Conservation (phyloP, 2,329 filamentous ascomycete genomes). For the Fusarium pininemorale region DNA sequence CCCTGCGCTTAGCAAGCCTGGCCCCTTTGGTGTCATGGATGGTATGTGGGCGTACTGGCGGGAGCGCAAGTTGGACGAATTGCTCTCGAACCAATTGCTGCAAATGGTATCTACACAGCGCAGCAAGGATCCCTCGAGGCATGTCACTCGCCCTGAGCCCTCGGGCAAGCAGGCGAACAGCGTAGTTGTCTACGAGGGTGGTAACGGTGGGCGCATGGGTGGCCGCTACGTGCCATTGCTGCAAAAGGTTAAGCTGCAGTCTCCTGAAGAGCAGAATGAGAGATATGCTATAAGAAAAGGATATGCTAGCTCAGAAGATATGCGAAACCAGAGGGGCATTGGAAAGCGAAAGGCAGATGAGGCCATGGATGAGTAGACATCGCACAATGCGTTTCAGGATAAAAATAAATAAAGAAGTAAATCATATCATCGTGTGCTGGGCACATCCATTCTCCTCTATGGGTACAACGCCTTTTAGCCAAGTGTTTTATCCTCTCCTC, state of each 20-base stretch:
- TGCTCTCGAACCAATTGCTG: constrained; percentile 79
- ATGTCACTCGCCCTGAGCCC: constrained; percentile 17
- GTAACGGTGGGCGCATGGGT: constrained; percentile 58
- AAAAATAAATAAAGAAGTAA: not conserved
- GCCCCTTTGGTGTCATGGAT: constrained; percentile 73
- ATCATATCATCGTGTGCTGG: not conserved
- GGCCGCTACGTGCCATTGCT: constrained; percentile 67
- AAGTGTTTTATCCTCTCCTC: constrained; percentile 46
- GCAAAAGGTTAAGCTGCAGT: constrained; percentile 58
- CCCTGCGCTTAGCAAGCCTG: constrained; percentile 66
- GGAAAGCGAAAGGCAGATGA: constrained; percentile 45
- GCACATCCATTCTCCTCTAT: constrained; percentile 1
- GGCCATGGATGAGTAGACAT: constrained; percentile 35
- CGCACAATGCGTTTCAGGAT: constrained; percentile 3
- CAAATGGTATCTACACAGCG: constrained; percentile 63
- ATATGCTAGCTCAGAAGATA: constrained; percentile 61
- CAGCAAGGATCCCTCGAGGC: constrained; percentile 25
- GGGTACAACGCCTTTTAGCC: constrained; percentile 15
- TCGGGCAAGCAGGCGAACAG: constrained; percentile 38
- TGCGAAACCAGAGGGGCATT: constrained; percentile 49
- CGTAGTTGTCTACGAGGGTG: constrained; percentile 62
- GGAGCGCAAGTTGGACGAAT: constrained; percentile 86
- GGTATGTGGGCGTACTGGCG: constrained; percentile 86
- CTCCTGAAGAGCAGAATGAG: constrained; percentile 66
- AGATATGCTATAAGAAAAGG: constrained; percentile 70